Evolutionary conservation across 2,329 filamentous ascomycete species (phyloP).

Genomic region (Botrytis porri): DNA sequence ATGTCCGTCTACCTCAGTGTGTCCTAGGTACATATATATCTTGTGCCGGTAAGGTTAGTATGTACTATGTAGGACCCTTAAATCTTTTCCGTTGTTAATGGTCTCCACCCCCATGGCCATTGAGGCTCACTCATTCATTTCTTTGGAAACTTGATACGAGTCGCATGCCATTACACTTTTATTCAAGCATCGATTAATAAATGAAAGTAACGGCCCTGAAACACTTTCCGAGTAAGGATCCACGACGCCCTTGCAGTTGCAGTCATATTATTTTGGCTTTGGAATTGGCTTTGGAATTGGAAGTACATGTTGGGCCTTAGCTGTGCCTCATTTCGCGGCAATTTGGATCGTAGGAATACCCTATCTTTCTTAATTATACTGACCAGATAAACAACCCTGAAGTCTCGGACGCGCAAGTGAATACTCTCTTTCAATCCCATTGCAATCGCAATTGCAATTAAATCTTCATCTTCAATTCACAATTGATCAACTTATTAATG

Average conservation of each 20-base stretch:
- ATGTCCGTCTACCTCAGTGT: background rate
- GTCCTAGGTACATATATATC: background rate
- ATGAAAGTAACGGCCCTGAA: slow-evolving; percentile 10
- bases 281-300: background rate
- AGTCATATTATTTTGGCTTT: background rate
- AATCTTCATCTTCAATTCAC: background rate
- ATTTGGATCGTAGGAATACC: slow-evolving; percentile 11
- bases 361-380: slow-evolving; percentile 9
- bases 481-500: background rate
- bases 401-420: slow-evolving; percentile 1
- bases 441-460: slow-evolving; percentile 1
- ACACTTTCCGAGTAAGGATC: slow-evolving; percentile 17
- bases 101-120: background rate
- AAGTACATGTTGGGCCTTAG: background rate
- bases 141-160: slow-evolving; percentile 3
- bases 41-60: background rate
- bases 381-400: slow-evolving; percentile 2
- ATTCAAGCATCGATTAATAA: slow-evolving; percentile 11
- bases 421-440: background rate
- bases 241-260: slow-evolving; percentile 13
- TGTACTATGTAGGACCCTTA: background rate
- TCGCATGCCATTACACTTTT: slow-evolving; percentile 8
- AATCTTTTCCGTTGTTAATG: background rate
- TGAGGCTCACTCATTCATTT: slow-evolving; percentile 9
- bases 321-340: slow-evolving; percentile 15